Base-by-base conservation (phyloP, 2,329 filamentous ascomycete genomes). In the Apiospora marii region DNA sequence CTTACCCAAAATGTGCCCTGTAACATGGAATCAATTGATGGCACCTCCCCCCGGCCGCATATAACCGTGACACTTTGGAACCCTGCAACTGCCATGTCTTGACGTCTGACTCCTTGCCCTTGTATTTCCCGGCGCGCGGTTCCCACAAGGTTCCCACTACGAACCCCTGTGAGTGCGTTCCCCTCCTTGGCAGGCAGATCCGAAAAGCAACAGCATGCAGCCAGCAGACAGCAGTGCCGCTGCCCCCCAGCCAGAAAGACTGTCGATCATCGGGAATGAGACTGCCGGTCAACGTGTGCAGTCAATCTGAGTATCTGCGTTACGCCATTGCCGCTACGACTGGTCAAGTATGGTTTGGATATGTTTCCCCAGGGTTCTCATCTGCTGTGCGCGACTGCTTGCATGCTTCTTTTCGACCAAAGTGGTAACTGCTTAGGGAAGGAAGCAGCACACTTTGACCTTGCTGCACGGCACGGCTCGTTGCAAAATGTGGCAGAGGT, bases 241-340 rank as follows among this genome's bases (percentile, higher is more conserved):
- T 24, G 24, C 30, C 53, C 30, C 53, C 53, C 53, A 34, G 53
- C 30, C 27, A 14, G 8, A 61, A 61, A 61, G 37, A 37, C 27
- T 61, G 58, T 64, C 58, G 58, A 64, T 64, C 58, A 64, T 24
- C 58, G 58, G 58, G 58, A 64, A 64, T 64, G 58, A 64, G 58
- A 64, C 58, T 64, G 58, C 58, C 58, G 58, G 30, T 5, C n/a
- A 34, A 37, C 12, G 22, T 30, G 27, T 30, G 16, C 30, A 61
- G 12, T 16, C 30, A 61, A 61, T 49, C 46, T 51, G 4, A 30
- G 27, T 30, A 37, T 64, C 51, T 48, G 51, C 12, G 58, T 64
- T 64, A 41, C 58, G 58, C 58, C 58, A 64, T 41, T 68, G 67
- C 67, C 41, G 67, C 43, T 69, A 49, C 67, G 30, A 24, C 43